Conservation (phyloP, 768 basidiomycete genomes). For the Naganishia onofrii region DNA sequence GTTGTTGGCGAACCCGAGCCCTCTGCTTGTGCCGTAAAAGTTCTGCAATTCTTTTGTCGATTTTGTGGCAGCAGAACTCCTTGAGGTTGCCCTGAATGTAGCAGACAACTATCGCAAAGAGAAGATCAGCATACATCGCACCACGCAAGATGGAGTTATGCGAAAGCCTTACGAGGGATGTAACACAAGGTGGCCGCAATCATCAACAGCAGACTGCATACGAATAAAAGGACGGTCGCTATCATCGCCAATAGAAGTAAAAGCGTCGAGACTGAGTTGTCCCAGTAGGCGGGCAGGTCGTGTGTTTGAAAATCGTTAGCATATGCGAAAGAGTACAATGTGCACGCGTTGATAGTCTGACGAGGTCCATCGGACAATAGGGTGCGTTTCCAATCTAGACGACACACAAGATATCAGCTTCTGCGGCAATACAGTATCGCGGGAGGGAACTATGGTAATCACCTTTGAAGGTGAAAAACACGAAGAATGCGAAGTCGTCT, state of each 20-base stretch:
- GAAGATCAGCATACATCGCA: not conserved
- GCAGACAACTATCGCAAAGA: slow-evolving; percentile 61
- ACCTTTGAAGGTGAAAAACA: slow-evolving; percentile 99
- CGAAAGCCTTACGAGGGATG: slow-evolving; percentile 60
- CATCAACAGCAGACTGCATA: slow-evolving; percentile 75
- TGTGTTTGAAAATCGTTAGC: slow-evolving; percentile 71
- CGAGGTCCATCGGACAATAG: slow-evolving; percentile 91
- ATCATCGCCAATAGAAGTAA: slow-evolving; percentile 82
- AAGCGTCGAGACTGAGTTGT: slow-evolving; percentile 69
- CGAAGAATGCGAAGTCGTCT: slow-evolving; percentile 97
- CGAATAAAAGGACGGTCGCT: slow-evolving; percentile 84
- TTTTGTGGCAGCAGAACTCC: slow-evolving; percentile 98
- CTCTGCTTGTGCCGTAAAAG: slow-evolving; percentile 89
- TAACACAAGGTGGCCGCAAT: slow-evolving; percentile 82
- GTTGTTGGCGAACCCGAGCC: slow-evolving; percentile 75
- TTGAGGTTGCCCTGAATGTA: slow-evolving; percentile 97
- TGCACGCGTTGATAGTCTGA: slow-evolving; percentile 94
- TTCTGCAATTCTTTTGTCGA: slow-evolving; percentile 95
- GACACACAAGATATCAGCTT: slow-evolving; percentile 9
- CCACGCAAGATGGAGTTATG: not conserved
- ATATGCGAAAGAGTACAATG: slow-evolving; percentile 85
- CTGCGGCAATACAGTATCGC: not conserved
- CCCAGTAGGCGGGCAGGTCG: slow-evolving; percentile 56
- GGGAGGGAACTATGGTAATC: slow-evolving; percentile 42
- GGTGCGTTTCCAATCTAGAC: slow-evolving; percentile 77